phyloP scores from a whole-genome alignment of 345 rosid species.

The Jatropha curcas region DNA sequence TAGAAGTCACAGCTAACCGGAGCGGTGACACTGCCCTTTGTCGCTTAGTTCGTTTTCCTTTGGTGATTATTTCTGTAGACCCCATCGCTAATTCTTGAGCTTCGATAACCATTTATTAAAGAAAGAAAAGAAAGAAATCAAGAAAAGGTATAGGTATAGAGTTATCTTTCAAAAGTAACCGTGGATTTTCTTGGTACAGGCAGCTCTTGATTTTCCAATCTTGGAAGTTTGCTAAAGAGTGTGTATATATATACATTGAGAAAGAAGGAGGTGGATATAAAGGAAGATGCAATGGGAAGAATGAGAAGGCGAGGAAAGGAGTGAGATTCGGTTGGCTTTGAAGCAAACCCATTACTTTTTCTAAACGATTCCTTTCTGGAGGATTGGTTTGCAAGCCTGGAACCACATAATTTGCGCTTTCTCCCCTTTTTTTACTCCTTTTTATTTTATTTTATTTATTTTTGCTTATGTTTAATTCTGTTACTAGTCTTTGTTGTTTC shows the following conservation, averaged over 20 bases:
- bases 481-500: not conserved
- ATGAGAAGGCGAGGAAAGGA: constrained; percentile 43
- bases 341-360: constrained; percentile 67
- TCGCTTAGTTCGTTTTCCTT: constrained; percentile 79
- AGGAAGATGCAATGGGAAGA: constrained; percentile 17
- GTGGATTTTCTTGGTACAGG: constrained; percentile 20
- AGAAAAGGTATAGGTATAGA: not conserved
- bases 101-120: constrained; percentile 8
- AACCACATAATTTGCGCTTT: constrained; percentile 43
- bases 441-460: not conserved
- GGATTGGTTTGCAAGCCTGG: constrained; percentile 71
- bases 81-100: not conserved
- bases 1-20: constrained; percentile 32
- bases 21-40: constrained; percentile 53
- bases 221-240: constrained; percentile 30
- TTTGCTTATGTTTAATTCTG: not conserved
- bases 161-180: too few relatives aligned
- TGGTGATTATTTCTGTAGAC: constrained; percentile 35
- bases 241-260: not conserved
- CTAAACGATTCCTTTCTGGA: constrained; percentile 37
- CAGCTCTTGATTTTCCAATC: constrained; percentile 44
- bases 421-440: not conserved
- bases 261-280: not conserved
- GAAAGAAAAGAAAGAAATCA: not conserved
- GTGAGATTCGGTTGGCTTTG: constrained; percentile 68